Evolutionary conservation across 2,329 filamentous ascomycete species (phyloP).

Genomic region (Sarocladiaceae sp.): DNA sequence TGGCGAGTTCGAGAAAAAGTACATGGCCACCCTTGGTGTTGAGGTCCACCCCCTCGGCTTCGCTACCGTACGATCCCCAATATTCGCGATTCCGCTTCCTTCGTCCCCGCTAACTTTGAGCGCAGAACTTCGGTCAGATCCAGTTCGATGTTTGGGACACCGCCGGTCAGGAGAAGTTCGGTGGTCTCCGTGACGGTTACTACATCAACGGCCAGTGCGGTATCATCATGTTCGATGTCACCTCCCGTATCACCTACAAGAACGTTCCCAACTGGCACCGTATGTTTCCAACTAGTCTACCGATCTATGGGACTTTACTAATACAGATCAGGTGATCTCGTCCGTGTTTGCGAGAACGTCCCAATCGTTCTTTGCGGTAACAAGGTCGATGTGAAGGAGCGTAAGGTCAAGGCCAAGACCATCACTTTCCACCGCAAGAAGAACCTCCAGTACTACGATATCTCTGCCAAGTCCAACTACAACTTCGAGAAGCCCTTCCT

Average conservation of each 20-base stretch:
- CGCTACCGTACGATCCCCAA: slow-evolving; percentile 74
- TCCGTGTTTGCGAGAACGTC: slow-evolving; percentile 99
- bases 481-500: slow-evolving; percentile 99
- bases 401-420: slow-evolving; percentile 99
- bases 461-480: slow-evolving; percentile 99
- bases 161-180: slow-evolving; percentile 98
- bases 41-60: slow-evolving; percentile 98
- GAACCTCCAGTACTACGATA: slow-evolving; percentile 99
- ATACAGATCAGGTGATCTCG: slow-evolving; percentile 71
- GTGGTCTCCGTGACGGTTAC: slow-evolving; percentile 98
- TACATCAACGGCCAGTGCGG: slow-evolving; percentile 99
- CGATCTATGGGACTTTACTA: slow-evolving; percentile 11
- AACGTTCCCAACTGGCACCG: slow-evolving; percentile 99
- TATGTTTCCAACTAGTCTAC: slow-evolving; percentile 48
- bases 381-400: slow-evolving; percentile 99
- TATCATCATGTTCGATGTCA: slow-evolving; percentile 99
- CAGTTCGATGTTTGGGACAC: slow-evolving; percentile 99
- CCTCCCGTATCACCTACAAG: slow-evolving; percentile 99
- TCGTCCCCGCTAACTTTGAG: slow-evolving; percentile 21
- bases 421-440: slow-evolving; percentile 99
- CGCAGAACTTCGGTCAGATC: slow-evolving; percentile 87
- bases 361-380: slow-evolving; percentile 97
- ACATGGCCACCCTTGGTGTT: slow-evolving; percentile 98
- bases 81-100: slow-evolving; percentile 15
- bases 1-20: slow-evolving; percentile 99